Evolutionary conservation across 2,329 filamentous ascomycete species (phyloP), one percentile per base, ranked within the genome.

Genomic region (Tolypocladium capitatum): DNA sequence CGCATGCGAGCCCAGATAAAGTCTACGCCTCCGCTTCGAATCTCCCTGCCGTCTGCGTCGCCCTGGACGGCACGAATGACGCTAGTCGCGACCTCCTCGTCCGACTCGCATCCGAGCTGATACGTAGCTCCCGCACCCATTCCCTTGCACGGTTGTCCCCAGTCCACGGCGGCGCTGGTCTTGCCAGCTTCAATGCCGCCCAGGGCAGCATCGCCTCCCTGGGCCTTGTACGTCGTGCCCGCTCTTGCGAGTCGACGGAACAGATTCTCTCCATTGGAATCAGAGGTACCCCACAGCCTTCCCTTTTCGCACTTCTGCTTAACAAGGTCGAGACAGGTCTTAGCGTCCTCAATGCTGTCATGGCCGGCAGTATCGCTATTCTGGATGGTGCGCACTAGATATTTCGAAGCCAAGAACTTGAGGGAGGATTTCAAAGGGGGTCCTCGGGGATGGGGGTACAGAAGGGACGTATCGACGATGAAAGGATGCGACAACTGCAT

Each of bases 231-330:
- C 13, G 72, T 68, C 13, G 75, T 77, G 43, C 80, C 80, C 16
- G 80, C 71, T 41, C 82, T 74, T 4, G 75, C 77, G 4, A 98
- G 74, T 10, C 91, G 81, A 55, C 83, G 85, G 71, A 97, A 98
- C 45, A 98, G 80, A 55, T 88, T 91, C 67, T 98, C 92, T 36
- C 81, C 83, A 42, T 81, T 82, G 2, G 81, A 75, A 40, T 94
- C 88, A 45, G 80, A 80, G 0, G 83, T 84, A 33, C 88, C 92
- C 86, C 90, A 98, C 24, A 73, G 67, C 53, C 85, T 86, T 36
- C 92, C 92, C 66, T 86, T 92, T 63, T 97, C 90, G 63, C 91
- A 96, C 64, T 98, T 98, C 60, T 91, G 83, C 65, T 92, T 94
- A 43, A 97, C 81, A 2, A 98, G 81, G 58, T 97, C 90, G 14